Percentiles rank a stretch among this genome's conserved stretches.
phyloP scores from a whole-genome alignment of 306 rosid species.

The Albizia julibrissin region DNA sequence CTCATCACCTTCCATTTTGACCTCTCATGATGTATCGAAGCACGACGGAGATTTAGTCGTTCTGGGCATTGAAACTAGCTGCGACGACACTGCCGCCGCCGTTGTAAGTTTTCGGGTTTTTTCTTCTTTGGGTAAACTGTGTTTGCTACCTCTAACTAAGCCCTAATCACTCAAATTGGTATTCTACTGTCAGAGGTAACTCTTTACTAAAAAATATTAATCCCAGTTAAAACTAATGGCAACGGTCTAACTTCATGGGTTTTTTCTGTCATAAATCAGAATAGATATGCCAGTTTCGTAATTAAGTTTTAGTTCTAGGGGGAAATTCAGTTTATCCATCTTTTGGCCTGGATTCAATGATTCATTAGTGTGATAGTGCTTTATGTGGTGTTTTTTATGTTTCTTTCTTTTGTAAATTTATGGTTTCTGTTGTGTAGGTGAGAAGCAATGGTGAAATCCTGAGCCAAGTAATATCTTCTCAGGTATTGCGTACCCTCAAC shows the following conservation, averaged over 20 bases:
- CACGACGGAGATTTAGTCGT: slow-evolving; percentile 52
- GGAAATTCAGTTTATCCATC: background rate
- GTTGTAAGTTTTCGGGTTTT: slow-evolving; percentile 50
- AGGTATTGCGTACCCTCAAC: slow-evolving; percentile 48
- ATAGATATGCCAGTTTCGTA: background rate
- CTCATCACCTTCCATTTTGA: slow-evolving; percentile 2
- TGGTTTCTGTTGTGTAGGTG: slow-evolving; percentile 51
- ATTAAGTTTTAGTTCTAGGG: background rate
- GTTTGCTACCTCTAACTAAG: background rate
- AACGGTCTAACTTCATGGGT: background rate
- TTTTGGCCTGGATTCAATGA: background rate
- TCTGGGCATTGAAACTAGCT: slow-evolving; percentile 95
- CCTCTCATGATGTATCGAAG: slow-evolving; percentile 24
- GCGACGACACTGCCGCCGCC: slow-evolving; percentile 97
- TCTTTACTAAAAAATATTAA: background rate
- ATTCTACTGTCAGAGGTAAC: background rate
- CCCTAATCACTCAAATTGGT: background rate
- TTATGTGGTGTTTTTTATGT: background rate
- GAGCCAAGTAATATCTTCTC: slow-evolving; percentile 91
- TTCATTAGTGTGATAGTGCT: background rate
- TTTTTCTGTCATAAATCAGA: background rate
- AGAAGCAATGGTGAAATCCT: slow-evolving; percentile 84
- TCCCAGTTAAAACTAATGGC: background rate
- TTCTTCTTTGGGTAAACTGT: background rate
- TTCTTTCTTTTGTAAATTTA: slow-evolving; percentile 8